phyloP scores from a whole-genome alignment of 306 rosid genomes.

The peach (Prunus persica) region Prunus_persica_NCBIv2 NC_034010.1:22119001-22119500 shows the following conservation, averaged over 20 bases:
- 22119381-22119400: constrained; percentile 34
- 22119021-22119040: background rate
- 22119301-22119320: constrained; percentile 1
- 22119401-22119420: constrained; percentile 57
- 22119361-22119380: constrained; percentile 4
- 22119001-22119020: background rate
- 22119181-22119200: background rate
- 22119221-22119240: background rate
- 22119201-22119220: background rate
- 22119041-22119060: background rate
- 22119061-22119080: background rate
- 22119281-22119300: background rate
- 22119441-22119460: constrained; percentile 93
- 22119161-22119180: background rate
- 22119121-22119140: constrained; percentile 4
- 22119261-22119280: constrained; percentile 1
- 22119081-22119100: background rate
- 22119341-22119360: constrained; percentile 1
- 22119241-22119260: background rate
- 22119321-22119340: background rate
- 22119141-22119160: background rate
- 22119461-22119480: constrained; percentile 98
- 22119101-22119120: constrained; percentile 2
- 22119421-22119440: constrained; percentile 86
- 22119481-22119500: constrained; percentile 98